A percentile compares a stretch with the other conserved stretches of the same genome.
Evolutionary conservation across 1,284 basidiomycete species (phyloP).

Genomic region (Cryptococcus floricola): DNA sequence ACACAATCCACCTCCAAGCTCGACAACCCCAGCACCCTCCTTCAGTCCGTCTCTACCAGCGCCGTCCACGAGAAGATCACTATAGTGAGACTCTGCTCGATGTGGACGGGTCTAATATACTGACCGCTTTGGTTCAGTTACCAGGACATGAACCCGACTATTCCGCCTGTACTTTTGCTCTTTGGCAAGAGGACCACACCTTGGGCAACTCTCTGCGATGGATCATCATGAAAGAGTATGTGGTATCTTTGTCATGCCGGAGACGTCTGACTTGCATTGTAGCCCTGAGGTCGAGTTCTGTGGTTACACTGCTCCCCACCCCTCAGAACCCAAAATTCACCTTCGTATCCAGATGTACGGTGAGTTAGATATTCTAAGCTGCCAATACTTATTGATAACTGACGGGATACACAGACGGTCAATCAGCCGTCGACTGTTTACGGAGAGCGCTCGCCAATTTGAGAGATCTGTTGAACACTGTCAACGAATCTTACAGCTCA

Average conservation of each 20-base stretch:
- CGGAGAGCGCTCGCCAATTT: conserved; percentile 69
- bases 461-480: conserved; percentile 65
- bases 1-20: conserved; percentile 22
- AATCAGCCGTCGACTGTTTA: conserved; percentile 74
- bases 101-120: neutral
- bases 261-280: conserved; percentile 10
- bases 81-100: conserved; percentile 34
- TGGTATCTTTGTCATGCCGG: neutral
- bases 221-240: conserved; percentile 99
- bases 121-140: conserved; percentile 42
- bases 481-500: conserved; percentile 62
- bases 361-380: conserved; percentile 52
- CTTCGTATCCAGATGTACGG: conserved; percentile 98
- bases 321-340: conserved; percentile 93
- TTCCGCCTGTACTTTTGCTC: conserved; percentile 86
- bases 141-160: conserved; percentile 74
- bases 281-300: conserved; percentile 99
- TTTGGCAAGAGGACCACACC: conserved; percentile 91
- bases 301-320: conserved; percentile 94
- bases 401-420: conserved; percentile 56
- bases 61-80: conserved; percentile 43
- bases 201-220: conserved; percentile 90
- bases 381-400: neutral
- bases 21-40: conserved; percentile 41
- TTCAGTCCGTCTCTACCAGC: conserved; percentile 30